Conservation (phyloP, 257 asterid genomes). For the Ophiorrhiza pumila region DNA sequence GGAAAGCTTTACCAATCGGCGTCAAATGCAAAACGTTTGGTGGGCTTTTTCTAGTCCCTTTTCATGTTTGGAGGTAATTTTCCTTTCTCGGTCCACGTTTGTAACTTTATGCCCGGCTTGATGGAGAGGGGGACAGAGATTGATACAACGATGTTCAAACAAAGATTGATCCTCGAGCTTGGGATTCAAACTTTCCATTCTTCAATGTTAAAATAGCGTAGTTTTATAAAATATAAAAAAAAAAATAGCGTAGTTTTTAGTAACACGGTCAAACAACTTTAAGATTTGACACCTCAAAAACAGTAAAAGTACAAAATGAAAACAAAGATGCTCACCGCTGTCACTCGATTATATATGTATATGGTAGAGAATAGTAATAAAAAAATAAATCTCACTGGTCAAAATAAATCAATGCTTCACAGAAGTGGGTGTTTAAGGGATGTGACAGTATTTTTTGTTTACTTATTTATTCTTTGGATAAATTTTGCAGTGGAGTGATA, state of each 20-base stretch:
- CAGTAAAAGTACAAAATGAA: conserved; percentile 8
- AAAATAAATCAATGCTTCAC: conserved; percentile 31
- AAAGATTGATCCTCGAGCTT: conserved; percentile 48
- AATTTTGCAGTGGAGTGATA: no score
- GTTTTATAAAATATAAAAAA: no score
- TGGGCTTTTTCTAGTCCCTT: neutral
- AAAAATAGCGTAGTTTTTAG: conserved; percentile 14
- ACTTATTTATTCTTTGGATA: neutral
- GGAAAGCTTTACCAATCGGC: neutral
- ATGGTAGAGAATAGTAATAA: neutral
- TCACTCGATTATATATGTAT: neutral
- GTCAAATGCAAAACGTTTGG: conserved; percentile 6
- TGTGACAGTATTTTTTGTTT: neutral
- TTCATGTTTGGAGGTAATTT: neutral
- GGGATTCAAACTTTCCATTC: conserved; percentile 27
- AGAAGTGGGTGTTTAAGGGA: conserved; percentile 21
- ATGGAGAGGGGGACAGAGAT: conserved; percentile 4
- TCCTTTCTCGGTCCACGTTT: neutral
- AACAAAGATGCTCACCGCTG: conserved; percentile 4
- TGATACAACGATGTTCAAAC: conserved; percentile 28
- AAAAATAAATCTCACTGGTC: conserved; percentile 5
- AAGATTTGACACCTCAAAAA: conserved; percentile 35
- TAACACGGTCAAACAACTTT: conserved; percentile 20
- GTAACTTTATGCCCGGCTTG: neutral
- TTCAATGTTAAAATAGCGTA: conserved; percentile 20